Conservation (phyloP, 176 grass and related monocot genomes). For the Phragmites australis region DNA sequence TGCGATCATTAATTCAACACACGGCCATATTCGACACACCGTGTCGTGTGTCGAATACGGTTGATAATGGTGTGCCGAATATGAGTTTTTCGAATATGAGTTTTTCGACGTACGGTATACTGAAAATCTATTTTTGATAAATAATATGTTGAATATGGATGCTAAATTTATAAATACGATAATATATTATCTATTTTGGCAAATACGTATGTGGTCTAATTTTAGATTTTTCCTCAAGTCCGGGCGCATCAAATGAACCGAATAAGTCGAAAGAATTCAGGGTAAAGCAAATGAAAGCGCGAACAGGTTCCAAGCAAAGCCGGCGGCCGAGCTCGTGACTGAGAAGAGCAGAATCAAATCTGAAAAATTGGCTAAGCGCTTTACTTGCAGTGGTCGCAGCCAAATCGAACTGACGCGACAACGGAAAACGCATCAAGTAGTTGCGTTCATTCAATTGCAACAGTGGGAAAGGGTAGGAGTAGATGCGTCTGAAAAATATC, state of each 20-base stretch:
- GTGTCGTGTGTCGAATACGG: too few species aligned
- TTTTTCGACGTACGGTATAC: too few species aligned
- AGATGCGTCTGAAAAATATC: not conserved
- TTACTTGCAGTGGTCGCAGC: not conserved
- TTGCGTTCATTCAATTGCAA: not conserved
- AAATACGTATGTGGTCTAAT: too few species aligned
- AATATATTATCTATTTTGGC: too few species aligned
- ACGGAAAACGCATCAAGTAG: not conserved
- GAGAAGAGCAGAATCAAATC: conserved; percentile 21
- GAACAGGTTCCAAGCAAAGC: conserved; percentile 30
- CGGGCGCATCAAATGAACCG: not conserved
- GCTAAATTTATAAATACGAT: too few species aligned
- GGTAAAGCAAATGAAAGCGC: not conserved
- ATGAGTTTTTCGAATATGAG: too few species aligned
- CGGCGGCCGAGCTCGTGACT: not conserved
- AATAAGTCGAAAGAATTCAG: conserved; percentile 21
- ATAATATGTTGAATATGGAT: too few species aligned
- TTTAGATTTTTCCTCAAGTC: too few species aligned
- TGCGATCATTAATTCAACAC: too few species aligned
- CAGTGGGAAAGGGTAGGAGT: not conserved
- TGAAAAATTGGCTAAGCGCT: not conserved
- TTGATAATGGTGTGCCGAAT: too few species aligned
- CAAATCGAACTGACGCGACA: conserved; percentile 20
- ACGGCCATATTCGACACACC: too few species aligned
- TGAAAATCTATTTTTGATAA: too few species aligned